These are phyloP conservation scores for Kodamaea laetipori DNA, from an alignment of 805 yeast genomes.

Conservation along the genomic window DNA sequence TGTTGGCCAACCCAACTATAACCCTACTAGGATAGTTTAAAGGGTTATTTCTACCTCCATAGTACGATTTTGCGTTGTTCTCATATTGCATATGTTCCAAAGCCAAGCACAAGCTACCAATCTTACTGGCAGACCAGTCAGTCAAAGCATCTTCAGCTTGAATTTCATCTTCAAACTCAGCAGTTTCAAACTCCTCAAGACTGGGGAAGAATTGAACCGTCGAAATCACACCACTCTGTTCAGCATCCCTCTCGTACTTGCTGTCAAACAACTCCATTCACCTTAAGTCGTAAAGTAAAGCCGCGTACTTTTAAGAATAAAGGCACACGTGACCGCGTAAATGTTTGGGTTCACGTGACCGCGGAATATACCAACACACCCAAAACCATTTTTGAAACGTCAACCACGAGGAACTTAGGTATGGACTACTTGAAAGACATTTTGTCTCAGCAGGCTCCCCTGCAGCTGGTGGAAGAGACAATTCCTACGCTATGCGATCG, in stretches of 20 bases:
- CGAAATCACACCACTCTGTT: conserved; percentile 2
- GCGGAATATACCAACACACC: background rate
- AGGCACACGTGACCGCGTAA: background rate
- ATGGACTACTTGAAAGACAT: conserved; percentile 45
- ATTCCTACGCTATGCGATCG: conserved; percentile 89
- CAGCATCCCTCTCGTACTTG: background rate
- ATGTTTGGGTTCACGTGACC: conserved; percentile 5
- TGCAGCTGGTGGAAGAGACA: conserved; percentile 70
- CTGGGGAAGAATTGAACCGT: conserved; percentile 28
- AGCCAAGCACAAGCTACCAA: conserved; percentile 51
- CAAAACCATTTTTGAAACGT: conserved; percentile 3
- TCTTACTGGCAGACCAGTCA: conserved; percentile 49
- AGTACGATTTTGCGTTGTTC: conserved; percentile 11
- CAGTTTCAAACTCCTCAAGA: conserved; percentile 14
- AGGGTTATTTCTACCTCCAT: conserved; percentile 2
- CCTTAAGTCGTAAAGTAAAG: background rate
- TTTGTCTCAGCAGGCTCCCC: conserved; percentile 33
- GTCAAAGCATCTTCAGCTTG: conserved; percentile 31
- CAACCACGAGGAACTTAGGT: conserved; percentile 1
- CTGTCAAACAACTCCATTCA: conserved; percentile 7
- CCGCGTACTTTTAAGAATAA: too few species aligned
- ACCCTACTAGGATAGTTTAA: conserved; percentile 13
- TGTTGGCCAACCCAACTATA: conserved; percentile 49
- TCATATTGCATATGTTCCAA: conserved; percentile 39
- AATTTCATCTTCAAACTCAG: conserved; percentile 18